Evolutionary conservation across 306 rosid species (phyloP).

Genomic region (Macrotyloma uniflorum): DNA sequence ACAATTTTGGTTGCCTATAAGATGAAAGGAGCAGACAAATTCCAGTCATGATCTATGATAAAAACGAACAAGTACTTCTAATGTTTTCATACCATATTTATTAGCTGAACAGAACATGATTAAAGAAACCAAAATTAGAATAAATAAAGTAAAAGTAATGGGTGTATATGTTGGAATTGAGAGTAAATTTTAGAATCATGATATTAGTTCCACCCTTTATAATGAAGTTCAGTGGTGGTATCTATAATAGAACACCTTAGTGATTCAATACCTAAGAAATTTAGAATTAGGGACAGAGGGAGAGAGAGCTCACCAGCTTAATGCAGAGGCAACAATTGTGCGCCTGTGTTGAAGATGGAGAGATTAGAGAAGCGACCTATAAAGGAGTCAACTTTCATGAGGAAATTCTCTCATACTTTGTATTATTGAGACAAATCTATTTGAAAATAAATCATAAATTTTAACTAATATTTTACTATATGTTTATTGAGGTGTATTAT

Average conservation of each 20-base stretch:
- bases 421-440: too few species aligned
- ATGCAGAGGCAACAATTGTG: neutral
- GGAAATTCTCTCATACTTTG: too few species aligned
- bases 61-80: too few species aligned
- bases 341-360: neutral
- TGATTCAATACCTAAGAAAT: neutral
- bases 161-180: neutral
- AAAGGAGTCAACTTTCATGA: too few species aligned
- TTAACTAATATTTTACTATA: too few species aligned
- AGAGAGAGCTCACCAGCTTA: constrained; percentile 7
- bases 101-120: neutral
- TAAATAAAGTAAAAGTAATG: neutral
- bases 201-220: neutral
- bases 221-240: neutral
- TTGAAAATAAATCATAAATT: too few species aligned
- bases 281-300: neutral
- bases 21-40: neutral
- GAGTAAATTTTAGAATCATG: neutral
- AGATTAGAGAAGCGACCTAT: neutral
- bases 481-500: too few species aligned
- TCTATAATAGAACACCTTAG: neutral
- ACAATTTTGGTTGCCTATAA: neutral
- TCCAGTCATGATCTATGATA: neutral
- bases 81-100: neutral
- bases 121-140: neutral